These are phyloP conservation scores for Septoria petroselini DNA, from an alignment of 2,329 filamentous ascomycete species.

Conservation along the genomic window DNA sequence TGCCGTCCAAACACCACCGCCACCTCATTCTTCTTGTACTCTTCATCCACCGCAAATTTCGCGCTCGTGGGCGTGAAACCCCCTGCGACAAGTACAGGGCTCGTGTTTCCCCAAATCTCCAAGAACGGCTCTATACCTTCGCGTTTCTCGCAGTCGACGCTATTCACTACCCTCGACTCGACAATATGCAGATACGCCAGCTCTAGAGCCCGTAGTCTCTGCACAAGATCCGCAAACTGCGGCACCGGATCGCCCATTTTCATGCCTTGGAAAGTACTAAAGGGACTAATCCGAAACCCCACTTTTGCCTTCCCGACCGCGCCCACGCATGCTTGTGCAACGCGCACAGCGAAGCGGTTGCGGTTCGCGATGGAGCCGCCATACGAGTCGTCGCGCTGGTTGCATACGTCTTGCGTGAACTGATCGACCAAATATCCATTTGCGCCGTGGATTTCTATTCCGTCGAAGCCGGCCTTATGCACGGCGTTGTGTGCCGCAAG, in stretches of 20 bases:
- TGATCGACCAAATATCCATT: slow-evolving; percentile 58
- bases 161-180: slow-evolving; percentile 52
- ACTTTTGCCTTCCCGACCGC: slow-evolving; percentile 47
- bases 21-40: slow-evolving; percentile 44
- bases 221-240: slow-evolving; percentile 58
- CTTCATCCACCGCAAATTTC: slow-evolving; percentile 32
- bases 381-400: slow-evolving; percentile 50
- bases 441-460: slow-evolving; percentile 52
- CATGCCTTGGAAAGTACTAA: slow-evolving; percentile 60
- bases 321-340: slow-evolving; percentile 48
- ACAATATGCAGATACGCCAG: slow-evolving; percentile 61
- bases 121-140: slow-evolving; percentile 35
- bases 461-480: slow-evolving; percentile 54
- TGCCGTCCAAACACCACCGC: slow-evolving; percentile 49
- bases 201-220: slow-evolving; percentile 48
- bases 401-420: slow-evolving; percentile 58
- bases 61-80: slow-evolving; percentile 43
- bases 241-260: slow-evolving; percentile 57
- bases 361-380: slow-evolving; percentile 50
- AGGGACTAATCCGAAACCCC: slow-evolving; percentile 60
- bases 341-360: slow-evolving; percentile 51
- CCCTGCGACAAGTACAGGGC: slow-evolving; percentile 51
- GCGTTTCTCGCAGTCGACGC: slow-evolving; percentile 41
- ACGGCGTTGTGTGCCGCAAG: slow-evolving; percentile 44
- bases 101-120: slow-evolving; percentile 44